These are phyloP conservation scores for Cordyceps militaris DNA, from an alignment of 2,329 filamentous ascomycete species.

Conservation along the genomic window DNA sequence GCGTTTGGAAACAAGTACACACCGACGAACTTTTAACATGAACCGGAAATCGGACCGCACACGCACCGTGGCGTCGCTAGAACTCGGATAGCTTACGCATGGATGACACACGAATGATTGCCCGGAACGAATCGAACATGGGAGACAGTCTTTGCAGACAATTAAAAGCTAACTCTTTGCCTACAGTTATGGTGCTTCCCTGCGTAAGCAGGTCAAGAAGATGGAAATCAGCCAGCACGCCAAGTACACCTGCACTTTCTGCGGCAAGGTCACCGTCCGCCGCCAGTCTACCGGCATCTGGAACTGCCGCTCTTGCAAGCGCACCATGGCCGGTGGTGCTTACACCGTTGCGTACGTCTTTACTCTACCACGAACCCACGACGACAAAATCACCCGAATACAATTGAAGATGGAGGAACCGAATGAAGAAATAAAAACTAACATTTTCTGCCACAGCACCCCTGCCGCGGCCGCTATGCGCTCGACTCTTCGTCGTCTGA, in stretches of 20 bases:
- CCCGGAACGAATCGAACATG: background rate
- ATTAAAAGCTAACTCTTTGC: slow-evolving; percentile 21
- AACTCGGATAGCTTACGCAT: background rate
- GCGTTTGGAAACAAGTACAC: background rate
- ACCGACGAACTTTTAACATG: background rate
- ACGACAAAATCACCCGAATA: background rate
- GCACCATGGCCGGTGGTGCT: slow-evolving; percentile 68
- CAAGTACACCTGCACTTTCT: slow-evolving; percentile 96
- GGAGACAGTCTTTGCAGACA: background rate
- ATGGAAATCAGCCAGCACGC: slow-evolving; percentile 99
- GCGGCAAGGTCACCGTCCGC: slow-evolving; percentile 92
- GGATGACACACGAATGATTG: background rate
- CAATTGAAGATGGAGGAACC: no score
- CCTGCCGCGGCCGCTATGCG: slow-evolving; percentile 89
- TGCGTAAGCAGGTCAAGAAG: slow-evolving; percentile 96
- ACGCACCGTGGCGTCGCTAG: no score
- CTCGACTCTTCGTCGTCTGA: slow-evolving; percentile 93
- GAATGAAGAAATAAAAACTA: background rate
- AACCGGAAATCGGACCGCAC: background rate
- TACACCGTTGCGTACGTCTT: slow-evolving; percentile 90
- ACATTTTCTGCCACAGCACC: slow-evolving; percentile 52
- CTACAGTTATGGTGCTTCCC: slow-evolving; percentile 90
- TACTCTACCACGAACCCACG: background rate
- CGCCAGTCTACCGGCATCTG: slow-evolving; percentile 90
- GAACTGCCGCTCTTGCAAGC: slow-evolving; percentile 93